Percentiles rank a stretch among this genome's conserved stretches.
These are phyloP conservation scores for Dendryphion nanum DNA, from an alignment of 2,329 filamentous ascomycete species.

Conservation along the genomic window DNA sequence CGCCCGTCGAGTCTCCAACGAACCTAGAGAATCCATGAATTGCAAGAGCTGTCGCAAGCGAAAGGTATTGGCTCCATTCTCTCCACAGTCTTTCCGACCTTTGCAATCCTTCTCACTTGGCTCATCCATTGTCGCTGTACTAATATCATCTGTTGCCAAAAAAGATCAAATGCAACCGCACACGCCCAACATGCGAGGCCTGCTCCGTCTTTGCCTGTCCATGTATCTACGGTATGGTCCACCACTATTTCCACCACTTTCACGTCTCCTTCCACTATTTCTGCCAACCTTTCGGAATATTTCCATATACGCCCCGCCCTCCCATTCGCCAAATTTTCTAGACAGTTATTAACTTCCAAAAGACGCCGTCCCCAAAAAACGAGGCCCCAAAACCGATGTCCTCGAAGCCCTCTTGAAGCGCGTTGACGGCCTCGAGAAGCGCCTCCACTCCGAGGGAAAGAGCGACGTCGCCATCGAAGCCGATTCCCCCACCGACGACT, in stretches of 20 bases:
- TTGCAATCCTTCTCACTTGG: slow-evolving; percentile 4
- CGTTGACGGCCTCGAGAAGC: slow-evolving; percentile 80
- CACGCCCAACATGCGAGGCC: slow-evolving; percentile 81
- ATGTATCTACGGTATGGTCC: slow-evolving; percentile 74
- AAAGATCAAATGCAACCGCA: slow-evolving; percentile 83
- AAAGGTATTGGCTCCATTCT: slow-evolving; percentile 63
- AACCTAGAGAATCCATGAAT: slow-evolving; percentile 89
- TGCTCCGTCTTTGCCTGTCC: slow-evolving; percentile 87
- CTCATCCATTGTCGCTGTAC: slow-evolving; percentile 5
- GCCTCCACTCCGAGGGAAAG: slow-evolving; percentile 60
- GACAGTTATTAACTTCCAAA: too few species aligned
- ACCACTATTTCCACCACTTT: neutral
- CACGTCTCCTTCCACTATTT: neutral
- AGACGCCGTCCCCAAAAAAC: slow-evolving; percentile 88
- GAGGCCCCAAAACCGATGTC: slow-evolving; percentile 87
- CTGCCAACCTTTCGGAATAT: neutral
- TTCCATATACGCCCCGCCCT: slow-evolving; percentile 7
- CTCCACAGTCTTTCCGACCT: slow-evolving; percentile 1
- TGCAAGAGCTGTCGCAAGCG: slow-evolving; percentile 92
- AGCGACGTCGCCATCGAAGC: slow-evolving; percentile 40
- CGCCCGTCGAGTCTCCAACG: slow-evolving; percentile 66
- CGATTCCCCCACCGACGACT: slow-evolving; percentile 21
- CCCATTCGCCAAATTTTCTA: too few species aligned
- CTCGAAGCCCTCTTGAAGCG: slow-evolving; percentile 80
- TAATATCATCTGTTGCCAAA: neutral